Evolutionary conservation across 2,329 filamentous ascomycete species (phyloP).

Genomic region (Stemphylium lycopersici): DNA sequence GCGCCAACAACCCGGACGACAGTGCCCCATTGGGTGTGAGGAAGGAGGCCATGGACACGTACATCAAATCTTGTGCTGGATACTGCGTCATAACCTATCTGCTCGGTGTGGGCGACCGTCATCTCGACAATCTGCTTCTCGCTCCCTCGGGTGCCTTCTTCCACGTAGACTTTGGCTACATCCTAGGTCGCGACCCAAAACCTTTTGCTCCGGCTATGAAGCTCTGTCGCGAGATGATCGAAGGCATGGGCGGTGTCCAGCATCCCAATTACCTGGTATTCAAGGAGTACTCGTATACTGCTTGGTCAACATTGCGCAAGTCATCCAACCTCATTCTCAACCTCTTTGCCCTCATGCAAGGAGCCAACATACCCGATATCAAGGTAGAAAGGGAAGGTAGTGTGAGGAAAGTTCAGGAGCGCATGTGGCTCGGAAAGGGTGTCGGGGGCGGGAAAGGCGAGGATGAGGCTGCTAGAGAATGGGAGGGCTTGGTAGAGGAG

Average conservation of each 20-base stretch:
- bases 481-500: slow-evolving; percentile 89
- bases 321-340: slow-evolving; percentile 91
- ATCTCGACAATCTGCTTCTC: slow-evolving; percentile 92
- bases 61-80: slow-evolving; percentile 92
- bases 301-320: slow-evolving; percentile 89
- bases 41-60: slow-evolving; percentile 92
- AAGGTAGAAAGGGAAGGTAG: slow-evolving; percentile 90
- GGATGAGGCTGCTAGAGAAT: slow-evolving; percentile 86
- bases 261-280: slow-evolving; percentile 86
- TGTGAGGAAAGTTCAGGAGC: slow-evolving; percentile 91
- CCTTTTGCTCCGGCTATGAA: slow-evolving; percentile 98
- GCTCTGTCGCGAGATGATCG: slow-evolving; percentile 96
- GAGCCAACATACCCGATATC: slow-evolving; percentile 96
- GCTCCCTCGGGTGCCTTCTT: slow-evolving; percentile 93
- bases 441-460: slow-evolving; percentile 63
- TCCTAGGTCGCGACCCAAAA: slow-evolving; percentile 94
- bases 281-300: slow-evolving; percentile 94
- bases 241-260: slow-evolving; percentile 89
- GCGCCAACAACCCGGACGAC: slow-evolving; percentile 86
- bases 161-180: slow-evolving; percentile 98
- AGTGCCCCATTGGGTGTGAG: slow-evolving; percentile 82
- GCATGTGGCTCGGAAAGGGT: slow-evolving; percentile 79
- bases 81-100: slow-evolving; percentile 99
- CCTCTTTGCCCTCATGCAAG: slow-evolving; percentile 94
- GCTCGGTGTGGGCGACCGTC: slow-evolving; percentile 91